These are phyloP conservation scores for Penicillium sp. DNA, from an alignment of 2,329 filamentous ascomycete genomes.

Conservation along the genomic window DNA sequence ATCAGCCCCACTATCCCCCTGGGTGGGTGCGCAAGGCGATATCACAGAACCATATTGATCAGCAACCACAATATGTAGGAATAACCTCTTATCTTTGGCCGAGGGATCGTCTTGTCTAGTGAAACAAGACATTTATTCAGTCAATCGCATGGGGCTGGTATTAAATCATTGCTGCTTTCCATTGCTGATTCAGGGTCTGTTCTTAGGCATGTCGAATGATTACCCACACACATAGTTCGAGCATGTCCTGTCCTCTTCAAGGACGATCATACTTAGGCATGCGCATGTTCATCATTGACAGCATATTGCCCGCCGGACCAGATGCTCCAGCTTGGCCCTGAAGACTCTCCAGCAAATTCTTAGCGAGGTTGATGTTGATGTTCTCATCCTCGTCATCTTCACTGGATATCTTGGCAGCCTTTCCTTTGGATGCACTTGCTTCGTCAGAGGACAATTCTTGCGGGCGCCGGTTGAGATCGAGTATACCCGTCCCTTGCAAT, in stretches of 20 bases:
- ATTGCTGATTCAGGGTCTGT: background rate
- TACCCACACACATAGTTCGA: background rate
- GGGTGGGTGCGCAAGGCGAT: background rate
- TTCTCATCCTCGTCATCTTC: conserved; percentile 58
- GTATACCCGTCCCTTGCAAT: conserved; percentile 47
- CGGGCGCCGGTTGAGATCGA: conserved; percentile 39
- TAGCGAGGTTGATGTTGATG: conserved; percentile 82
- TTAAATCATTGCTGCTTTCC: background rate
- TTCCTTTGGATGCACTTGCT: conserved; percentile 31
- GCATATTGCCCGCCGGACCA: conserved; percentile 82
- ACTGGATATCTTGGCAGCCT: conserved; percentile 24
- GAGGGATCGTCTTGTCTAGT: background rate
- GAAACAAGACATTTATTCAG: background rate
- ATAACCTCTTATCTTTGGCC: background rate
- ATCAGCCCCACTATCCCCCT: background rate
- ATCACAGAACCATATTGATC: background rate
- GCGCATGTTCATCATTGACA: conserved; percentile 80
- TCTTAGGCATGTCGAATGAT: background rate
- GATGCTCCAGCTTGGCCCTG: conserved; percentile 83
- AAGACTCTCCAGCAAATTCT: conserved; percentile 89
- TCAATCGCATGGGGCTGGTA: background rate
- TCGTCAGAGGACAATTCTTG: conserved; percentile 16
- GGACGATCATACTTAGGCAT: conserved; percentile 71
- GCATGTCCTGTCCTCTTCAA: conserved; percentile 6
- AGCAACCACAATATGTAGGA: background rate